phyloP scores from a whole-genome alignment of 371 early-diverging fungal genomes.

The Chytridiales sp. region DNA sequence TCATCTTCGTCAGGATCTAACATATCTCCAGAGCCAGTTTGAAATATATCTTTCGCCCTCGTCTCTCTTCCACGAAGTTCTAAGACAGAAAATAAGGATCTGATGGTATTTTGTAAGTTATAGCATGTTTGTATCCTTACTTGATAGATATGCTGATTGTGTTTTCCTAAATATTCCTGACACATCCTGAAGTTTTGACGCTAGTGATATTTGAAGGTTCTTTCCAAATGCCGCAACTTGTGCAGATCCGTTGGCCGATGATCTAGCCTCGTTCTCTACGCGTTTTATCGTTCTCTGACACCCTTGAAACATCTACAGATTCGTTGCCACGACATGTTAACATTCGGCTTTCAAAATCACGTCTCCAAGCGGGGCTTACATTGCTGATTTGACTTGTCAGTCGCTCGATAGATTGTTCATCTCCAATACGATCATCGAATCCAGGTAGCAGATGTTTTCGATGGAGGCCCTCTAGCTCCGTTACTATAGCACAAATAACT shows the following conservation, averaged over 20 bases:
- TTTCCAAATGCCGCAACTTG: slow-evolving; percentile 72
- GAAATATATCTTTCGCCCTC: slow-evolving; percentile 37
- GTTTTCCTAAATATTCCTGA: slow-evolving; percentile 78
- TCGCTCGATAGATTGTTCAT: slow-evolving; percentile 81
- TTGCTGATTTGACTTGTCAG: slow-evolving; percentile 79
- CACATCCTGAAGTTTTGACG: slow-evolving; percentile 84
- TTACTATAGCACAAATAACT: slow-evolving; percentile 50
- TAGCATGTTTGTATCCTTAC: background rate
- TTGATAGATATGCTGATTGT: slow-evolving; percentile 78
- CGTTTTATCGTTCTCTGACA: slow-evolving; percentile 78
- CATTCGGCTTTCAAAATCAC: slow-evolving; percentile 3
- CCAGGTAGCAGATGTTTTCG: slow-evolving; percentile 89
- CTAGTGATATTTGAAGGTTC: slow-evolving; percentile 88
- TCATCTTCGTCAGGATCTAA: slow-evolving; percentile 33
- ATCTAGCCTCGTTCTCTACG: slow-evolving; percentile 53
- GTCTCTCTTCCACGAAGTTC: slow-evolving; percentile 49
- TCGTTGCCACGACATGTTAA: background rate
- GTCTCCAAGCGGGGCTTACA: slow-evolving; percentile 44
- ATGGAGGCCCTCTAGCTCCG: slow-evolving; percentile 80
- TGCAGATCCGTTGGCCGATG: slow-evolving; percentile 41
- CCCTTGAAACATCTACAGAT: slow-evolving; percentile 74
- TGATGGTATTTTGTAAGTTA: background rate
- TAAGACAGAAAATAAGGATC: slow-evolving; percentile 9
- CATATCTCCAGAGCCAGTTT: slow-evolving; percentile 13
- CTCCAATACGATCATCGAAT: slow-evolving; percentile 84